Base-by-base conservation (phyloP, 805 yeast species). In the Lipomyces chichibuensis region DNA sequence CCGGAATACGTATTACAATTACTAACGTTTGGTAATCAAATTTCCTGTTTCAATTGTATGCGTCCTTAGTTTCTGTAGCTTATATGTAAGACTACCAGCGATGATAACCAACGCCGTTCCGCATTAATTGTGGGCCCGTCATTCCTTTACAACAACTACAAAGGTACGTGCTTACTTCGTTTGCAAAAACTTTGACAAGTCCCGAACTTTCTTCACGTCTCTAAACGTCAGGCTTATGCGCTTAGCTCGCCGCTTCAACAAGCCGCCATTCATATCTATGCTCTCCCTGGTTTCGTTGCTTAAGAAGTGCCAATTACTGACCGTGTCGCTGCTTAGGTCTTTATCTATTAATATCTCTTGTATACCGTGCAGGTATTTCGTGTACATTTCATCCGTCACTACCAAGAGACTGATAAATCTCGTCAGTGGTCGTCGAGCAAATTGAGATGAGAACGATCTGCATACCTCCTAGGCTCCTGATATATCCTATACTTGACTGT, bases 401-500 rank as follows among this genome's bases (percentile, higher is more conserved):
- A 68, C 57, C 23, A 68, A 57, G 3, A 68, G 65, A 25, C 71
- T 68, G 39, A 11, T n/a, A 43, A 17, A 17, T 8, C 23, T 56
- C 9, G 20, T 35, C 37, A 17, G 9, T 25, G 3, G 32, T 11
- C 11, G 20, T 6, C 13, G 29, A 2, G 3, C 13, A 35, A 33
- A 17, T 17, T 43, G 49, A n/a, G 11, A 17, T 9, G 14, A 5
- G 37, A 51, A 25, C 23, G 23, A 37, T 0, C 29, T 17, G 2
- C 57, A 37, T 54, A 68, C 71, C 70, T 65, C 23, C 67, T 25
- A 2, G 71, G 71, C 54, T 68, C 71, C 53, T 68, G 71, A 51
- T 63, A 66, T 53, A 68, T 67, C 4, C 70, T 59, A 54, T 60
- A 29, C 37, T 14, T 37, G n/a, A 62, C 35, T 17, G 6, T 46